Conservation (phyloP, 768 basidiomycete species). For the Multifurca ochricompacta region DNA sequence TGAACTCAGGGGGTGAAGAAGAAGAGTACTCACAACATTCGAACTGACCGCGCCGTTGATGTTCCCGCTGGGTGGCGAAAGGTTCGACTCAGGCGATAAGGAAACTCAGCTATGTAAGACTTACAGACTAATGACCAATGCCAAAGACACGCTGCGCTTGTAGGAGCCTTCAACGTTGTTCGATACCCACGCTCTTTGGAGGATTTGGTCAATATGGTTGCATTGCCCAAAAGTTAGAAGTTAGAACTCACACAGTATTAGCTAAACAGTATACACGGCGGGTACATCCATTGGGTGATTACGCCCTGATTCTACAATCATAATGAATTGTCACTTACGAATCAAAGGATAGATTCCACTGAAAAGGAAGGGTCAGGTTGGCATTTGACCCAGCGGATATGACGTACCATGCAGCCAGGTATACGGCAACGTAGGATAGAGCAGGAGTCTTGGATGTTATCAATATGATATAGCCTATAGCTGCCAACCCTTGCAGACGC, state of each 20-base stretch:
- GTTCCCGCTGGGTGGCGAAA: constrained; percentile 43
- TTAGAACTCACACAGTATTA: constrained; percentile 43
- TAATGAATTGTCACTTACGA: constrained; percentile 35
- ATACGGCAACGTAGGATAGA: constrained; percentile 66
- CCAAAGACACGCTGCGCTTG: constrained; percentile 65
- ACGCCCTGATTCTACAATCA: not conserved
- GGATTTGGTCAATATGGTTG: not conserved
- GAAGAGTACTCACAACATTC: constrained; percentile 51
- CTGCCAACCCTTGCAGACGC: constrained; percentile 30
- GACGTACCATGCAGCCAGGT: constrained; percentile 57
- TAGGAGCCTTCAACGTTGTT: constrained; percentile 73
- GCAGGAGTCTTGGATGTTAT: constrained; percentile 52
- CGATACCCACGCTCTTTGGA: constrained; percentile 43
- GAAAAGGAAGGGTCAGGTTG: not conserved
- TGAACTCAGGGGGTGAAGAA: not conserved
- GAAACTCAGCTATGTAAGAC: constrained; percentile 21
- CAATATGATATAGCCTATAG: constrained; percentile 63
- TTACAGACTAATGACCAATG: constrained; percentile 60
- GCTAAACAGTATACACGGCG: constrained; percentile 32
- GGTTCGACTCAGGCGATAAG: not conserved
- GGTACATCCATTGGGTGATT: not conserved
- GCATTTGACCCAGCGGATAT: too few relatives aligned
- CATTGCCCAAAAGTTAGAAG: not conserved
- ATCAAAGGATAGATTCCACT: constrained; percentile 73
- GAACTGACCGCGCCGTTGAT: constrained; percentile 72